Evolutionary conservation across 805 yeast species (phyloP), one percentile per base, ranked within the genome.

Genomic region (Sugiyamaella qingdaonensis): DNA sequence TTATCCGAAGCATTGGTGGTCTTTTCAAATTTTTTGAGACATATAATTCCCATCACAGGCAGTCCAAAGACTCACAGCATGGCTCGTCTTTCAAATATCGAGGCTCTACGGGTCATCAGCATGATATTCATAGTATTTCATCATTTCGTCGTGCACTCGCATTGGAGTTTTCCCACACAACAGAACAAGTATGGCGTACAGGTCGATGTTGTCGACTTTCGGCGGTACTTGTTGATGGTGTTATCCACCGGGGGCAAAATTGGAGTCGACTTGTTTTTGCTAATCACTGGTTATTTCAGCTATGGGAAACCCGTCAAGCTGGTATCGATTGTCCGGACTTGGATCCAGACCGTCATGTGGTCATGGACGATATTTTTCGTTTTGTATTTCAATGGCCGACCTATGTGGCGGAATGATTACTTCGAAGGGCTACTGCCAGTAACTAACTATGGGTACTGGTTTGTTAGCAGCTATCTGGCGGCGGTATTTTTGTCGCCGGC

Each of bases 201-300:
- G 8, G 14, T n/a, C 18, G 35, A 27, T 4, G 8, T 44, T 10
- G 7, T 24, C 7, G 29, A 24, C 29, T 24, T 24, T 7, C 43
- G 24, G 13, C 3, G 19, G 43, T 39, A 39, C 10, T 11, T 39
- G 4, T 19, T 39, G 21, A 14, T 39, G 19, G 21, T 39, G 16
- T 7, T 39, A 11, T 31, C 33, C 14, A 36, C 48, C 34, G 31
- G 31, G 11, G 51, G 51, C n/a, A 48, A 48, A 24, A 14, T 48
- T 5, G 51, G 51, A n/a, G 51, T 48, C 16, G 14, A 48, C 35
- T 16, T 48, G 18, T 48, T 48, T 24, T 34, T 48, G 51, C 5
- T 48, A 9, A 24, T 48, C 11, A 24, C 51, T 2, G 51, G 51
- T 3, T 48, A 48, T 24, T 48, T 48, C 45, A 24, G 37, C 31